Conservation (phyloP, 176 grass and related monocot genomes). For the Eremochloa ophiuroides region DNA sequence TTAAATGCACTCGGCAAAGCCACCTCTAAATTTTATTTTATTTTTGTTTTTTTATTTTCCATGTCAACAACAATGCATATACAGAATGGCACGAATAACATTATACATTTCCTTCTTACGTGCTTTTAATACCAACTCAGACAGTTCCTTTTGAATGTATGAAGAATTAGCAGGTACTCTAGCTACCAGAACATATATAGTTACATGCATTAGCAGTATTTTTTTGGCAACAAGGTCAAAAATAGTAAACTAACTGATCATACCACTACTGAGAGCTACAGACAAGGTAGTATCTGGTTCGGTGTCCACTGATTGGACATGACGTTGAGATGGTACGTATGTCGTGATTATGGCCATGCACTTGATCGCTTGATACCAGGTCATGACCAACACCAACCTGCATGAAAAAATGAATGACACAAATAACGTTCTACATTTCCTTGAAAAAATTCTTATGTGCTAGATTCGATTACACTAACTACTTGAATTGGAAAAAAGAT, state of each 20-base stretch:
- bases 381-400: constrained; percentile 41
- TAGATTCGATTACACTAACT: neutral
- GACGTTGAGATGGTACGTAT: constrained; percentile 15
- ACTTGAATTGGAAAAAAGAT: neutral
- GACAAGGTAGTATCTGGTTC: neutral
- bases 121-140: neutral
- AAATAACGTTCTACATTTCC: neutral
- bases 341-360: neutral
- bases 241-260: neutral
- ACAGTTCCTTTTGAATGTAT: neutral
- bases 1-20: too few relatives aligned
- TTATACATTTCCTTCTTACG: too few relatives aligned
- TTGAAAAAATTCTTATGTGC: neutral
- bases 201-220: neutral
- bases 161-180: too few relatives aligned
- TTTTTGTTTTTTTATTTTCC: too few relatives aligned
- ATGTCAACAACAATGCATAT: too few relatives aligned
- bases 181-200: neutral
- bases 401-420: neutral
- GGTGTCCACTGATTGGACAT: neutral
- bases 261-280: constrained; percentile 41
- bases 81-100: too few relatives aligned
- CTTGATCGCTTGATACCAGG: constrained; percentile 23
- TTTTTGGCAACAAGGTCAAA: neutral
- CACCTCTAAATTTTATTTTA: too few relatives aligned